phyloP scores from a whole-genome alignment of 108 stramenopile genomes.

The Cylindrotheca fusiformis region DNA sequence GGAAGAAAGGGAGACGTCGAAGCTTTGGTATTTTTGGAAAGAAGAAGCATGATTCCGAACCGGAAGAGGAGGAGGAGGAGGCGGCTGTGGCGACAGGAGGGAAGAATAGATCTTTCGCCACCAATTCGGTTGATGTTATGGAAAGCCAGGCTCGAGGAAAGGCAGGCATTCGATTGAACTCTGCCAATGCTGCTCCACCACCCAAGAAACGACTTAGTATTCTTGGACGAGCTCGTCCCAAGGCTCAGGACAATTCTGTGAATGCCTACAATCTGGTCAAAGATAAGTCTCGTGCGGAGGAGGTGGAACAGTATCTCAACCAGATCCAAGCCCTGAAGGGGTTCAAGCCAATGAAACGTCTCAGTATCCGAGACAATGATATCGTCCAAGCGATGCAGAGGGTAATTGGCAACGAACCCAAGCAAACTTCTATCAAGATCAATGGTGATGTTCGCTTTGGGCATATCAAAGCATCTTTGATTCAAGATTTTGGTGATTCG shows the following conservation, averaged over 20 bases:
- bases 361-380: constrained; percentile 15
- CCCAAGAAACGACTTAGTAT: not conserved
- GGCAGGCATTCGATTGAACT: not conserved
- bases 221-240: not conserved
- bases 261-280: not conserved
- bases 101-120: not conserved
- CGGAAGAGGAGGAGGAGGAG: not conserved
- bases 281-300: not conserved
- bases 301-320: not conserved
- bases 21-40: not conserved
- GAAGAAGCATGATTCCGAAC: not conserved
- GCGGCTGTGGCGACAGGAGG: not conserved
- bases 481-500: constrained; percentile 9
- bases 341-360: not conserved
- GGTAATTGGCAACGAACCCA: constrained; percentile 8
- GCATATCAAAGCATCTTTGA: constrained; percentile 2
- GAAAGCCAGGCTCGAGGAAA: not conserved
- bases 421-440: not conserved
- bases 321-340: not conserved
- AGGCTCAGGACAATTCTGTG: not conserved
- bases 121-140: not conserved
- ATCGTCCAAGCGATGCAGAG: constrained; percentile 4
- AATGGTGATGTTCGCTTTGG: constrained; percentile 11
- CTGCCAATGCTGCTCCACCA: not conserved
- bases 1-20: not conserved